Evolutionary conservation across 768 basidiomycete species (phyloP).

Genomic region (Suillus ampliporus): DNA sequence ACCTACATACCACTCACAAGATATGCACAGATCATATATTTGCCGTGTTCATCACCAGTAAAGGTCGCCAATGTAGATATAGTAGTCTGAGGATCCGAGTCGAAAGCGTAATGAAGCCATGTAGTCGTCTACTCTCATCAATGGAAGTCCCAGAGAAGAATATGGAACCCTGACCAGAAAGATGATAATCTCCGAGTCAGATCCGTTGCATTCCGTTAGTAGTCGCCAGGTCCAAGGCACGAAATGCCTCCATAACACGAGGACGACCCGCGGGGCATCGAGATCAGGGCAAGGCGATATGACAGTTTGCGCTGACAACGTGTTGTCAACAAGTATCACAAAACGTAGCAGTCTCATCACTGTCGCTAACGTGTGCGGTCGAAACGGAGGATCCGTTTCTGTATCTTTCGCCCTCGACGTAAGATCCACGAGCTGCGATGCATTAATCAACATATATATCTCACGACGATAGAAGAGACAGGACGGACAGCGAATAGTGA

Average conservation of each 20-base stretch:
- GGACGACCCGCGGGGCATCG: slow-evolving; percentile 51
- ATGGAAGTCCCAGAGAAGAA: slow-evolving; percentile 7
- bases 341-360: slow-evolving; percentile 52
- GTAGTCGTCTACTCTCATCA: slow-evolving; percentile 48
- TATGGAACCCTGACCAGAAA: slow-evolving; percentile 47
- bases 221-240: slow-evolving; percentile 69
- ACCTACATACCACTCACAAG: not conserved
- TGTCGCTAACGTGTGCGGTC: slow-evolving; percentile 52
- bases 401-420: slow-evolving; percentile 5
- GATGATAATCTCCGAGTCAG: slow-evolving; percentile 54
- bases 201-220: slow-evolving; percentile 60
- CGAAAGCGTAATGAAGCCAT: slow-evolving; percentile 51
- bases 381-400: slow-evolving; percentile 34
- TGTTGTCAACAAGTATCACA: slow-evolving; percentile 40
- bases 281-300: slow-evolving; percentile 28
- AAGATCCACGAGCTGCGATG: slow-evolving; percentile 29
- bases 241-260: slow-evolving; percentile 63
- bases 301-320: slow-evolving; percentile 12
- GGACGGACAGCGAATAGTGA: slow-evolving; percentile 42
- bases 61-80: not conserved
- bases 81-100: not conserved
- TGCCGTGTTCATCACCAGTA: slow-evolving; percentile 1
- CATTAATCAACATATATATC: not conserved
- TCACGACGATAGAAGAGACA: not conserved
- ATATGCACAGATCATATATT: slow-evolving; percentile 7